Evolutionary conservation across 2,329 filamentous ascomycete genomes (phyloP).

Genomic region (Colletotrichum chrysophilum): DNA sequence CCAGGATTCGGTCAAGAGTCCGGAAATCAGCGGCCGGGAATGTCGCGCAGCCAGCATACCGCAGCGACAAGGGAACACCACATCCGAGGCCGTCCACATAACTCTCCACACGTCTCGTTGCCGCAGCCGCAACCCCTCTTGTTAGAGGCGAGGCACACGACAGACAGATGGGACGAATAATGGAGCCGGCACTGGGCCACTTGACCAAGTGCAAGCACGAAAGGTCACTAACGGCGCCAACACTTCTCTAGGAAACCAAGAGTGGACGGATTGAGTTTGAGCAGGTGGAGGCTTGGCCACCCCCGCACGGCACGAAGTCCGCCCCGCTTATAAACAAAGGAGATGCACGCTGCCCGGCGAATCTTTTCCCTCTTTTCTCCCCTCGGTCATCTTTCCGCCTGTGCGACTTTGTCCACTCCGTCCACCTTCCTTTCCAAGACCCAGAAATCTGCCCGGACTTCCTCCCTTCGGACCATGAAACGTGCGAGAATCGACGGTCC

Average conservation of each 20-base stretch:
- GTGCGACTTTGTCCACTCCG: conserved; percentile 8
- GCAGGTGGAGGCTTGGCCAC: background rate
- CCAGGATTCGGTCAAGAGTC: background rate
- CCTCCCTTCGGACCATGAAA: conserved; percentile 16
- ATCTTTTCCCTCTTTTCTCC: conserved; percentile 14
- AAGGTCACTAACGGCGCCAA: background rate
- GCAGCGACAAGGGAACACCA: background rate
- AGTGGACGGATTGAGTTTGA: background rate
- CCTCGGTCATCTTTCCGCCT: conserved; percentile 19
- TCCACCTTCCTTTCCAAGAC: conserved; percentile 5
- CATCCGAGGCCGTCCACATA: background rate
- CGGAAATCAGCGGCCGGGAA: background rate
- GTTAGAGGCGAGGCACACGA: background rate
- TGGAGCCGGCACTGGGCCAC: background rate
- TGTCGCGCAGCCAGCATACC: background rate
- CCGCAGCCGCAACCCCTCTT: background rate
- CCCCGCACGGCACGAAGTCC: conserved; percentile 22
- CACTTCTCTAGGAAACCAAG: background rate
- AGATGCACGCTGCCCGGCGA: background rate
- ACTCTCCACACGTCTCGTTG: background rate
- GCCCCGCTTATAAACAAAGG: conserved; percentile 22
- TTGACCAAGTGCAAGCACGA: background rate
- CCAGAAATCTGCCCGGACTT: conserved; percentile 17
- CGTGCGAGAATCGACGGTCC: conserved; percentile 17
- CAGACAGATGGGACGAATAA: background rate